Percentiles rank a stretch among this genome's conserved stretches.
phyloP scores from a whole-genome alignment of 441 rosid species.

The Croton laevigatus region DNA sequence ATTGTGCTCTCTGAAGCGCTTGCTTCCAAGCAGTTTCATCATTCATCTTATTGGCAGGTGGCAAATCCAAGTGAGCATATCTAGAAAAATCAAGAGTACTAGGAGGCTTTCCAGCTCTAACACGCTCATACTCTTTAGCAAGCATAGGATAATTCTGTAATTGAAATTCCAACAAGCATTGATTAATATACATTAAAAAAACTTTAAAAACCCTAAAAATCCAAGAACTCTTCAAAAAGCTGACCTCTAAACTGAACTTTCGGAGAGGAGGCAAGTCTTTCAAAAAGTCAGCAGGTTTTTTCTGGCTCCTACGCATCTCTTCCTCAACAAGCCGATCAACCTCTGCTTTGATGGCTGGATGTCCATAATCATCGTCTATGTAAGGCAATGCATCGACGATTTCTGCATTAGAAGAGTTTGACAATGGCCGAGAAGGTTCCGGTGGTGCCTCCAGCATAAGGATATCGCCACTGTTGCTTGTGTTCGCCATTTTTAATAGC shows the following conservation, averaged over 20 bases:
- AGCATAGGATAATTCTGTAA: constrained; percentile 75
- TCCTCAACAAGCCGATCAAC: constrained; percentile 87
- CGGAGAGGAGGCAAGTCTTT: constrained; percentile 77
- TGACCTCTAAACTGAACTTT: constrained; percentile 47
- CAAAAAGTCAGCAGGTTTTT: constrained; percentile 86
- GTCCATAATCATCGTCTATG: constrained; percentile 90
- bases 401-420: constrained; percentile 57
- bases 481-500: constrained; percentile 31
- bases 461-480: constrained; percentile 49
- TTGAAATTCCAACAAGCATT: constrained; percentile 10
- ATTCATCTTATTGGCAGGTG: constrained; percentile 62
- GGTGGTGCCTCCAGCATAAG: constrained; percentile 89
- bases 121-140: constrained; percentile 87
- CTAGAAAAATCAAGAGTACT: constrained; percentile 65
- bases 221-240: neutral
- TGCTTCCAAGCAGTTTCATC: constrained; percentile 92
- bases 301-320: constrained; percentile 90
- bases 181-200: neutral
- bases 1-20: constrained; percentile 72
- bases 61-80: constrained; percentile 61
- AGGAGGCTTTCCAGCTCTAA: constrained; percentile 91
- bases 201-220: constrained; percentile 9
- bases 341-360: constrained; percentile 68
- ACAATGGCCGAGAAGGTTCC: constrained; percentile 63
- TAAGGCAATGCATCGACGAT: constrained; percentile 88